Evolutionary conservation across 2,329 filamentous ascomycete species (phyloP), one percentile per base, ranked within the genome.

Genomic region (Botryotinia globosa): DNA sequence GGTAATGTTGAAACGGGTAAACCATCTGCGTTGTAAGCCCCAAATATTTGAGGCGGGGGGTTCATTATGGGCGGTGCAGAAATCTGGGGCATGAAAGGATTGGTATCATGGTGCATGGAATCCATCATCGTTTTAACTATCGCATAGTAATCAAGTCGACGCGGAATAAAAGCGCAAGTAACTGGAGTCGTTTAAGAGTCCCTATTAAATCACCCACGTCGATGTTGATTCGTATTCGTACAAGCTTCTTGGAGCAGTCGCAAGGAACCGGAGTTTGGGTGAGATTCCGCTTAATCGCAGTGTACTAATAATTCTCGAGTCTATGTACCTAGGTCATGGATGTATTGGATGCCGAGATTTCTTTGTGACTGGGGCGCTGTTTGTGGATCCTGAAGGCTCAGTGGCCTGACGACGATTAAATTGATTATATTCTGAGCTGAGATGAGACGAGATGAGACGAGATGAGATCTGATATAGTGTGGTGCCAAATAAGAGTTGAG

Each of bases 11-110:
- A 84, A 71, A 90, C 84, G 16, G 89, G 84, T 72, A 92, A 83
- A 65, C 87, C 87, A 79, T 92, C 89, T 62, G 85, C 82, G 62
- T 83, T 81, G 78, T 91, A 92, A 71, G 83, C 83, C 72, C 90
- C 88, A 78, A 92, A 94, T 71, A 93, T 89, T 80, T 92, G 90
- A 44, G 90, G 89, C 76, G 89, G 89, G 80, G 89, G 89, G 80
- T 89, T 88, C 83, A 91, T 87, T 78, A 92, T 83, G 72, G 87
- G 85, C 76, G 87, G 87, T 77, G 85, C 83, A 56, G 86, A 85
- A 80, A 90, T 86, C 79, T 89, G 87, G 78, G 87, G 86, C 81
- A 90, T 87, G 78, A 88, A 65, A 61, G 65, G 29, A 64, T 68
- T 59, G 48, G 66, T 59, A 65, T 74, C 32, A 51, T 73, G 44